These are phyloP conservation scores for Schizosaccharomyces versatilis DNA, from an alignment of 1,139 yeast species.

Conservation along the genomic window DNA sequence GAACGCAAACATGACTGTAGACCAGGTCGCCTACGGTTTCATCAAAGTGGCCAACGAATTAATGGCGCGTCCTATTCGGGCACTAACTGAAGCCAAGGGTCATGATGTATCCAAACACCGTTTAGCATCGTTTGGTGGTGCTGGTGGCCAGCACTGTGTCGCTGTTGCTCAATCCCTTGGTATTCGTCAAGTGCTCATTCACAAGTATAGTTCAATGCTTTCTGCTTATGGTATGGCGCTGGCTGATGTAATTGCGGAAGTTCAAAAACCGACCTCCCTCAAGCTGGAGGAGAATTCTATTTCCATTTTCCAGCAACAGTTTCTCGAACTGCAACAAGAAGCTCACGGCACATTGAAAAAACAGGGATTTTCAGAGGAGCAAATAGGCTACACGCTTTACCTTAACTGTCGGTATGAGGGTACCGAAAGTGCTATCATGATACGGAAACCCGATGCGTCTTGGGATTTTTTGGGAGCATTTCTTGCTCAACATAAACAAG, in stretches of 20 bases:
- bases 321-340: conserved; percentile 19
- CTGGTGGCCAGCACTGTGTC: conserved; percentile 35
- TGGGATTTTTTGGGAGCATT: conserved; percentile 23
- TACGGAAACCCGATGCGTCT: conserved; percentile 20
- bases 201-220: conserved; percentile 28
- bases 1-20: conserved; percentile 18
- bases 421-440: conserved; percentile 66
- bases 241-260: conserved; percentile 35
- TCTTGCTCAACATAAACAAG: conserved; percentile 32
- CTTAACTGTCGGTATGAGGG: conserved; percentile 68
- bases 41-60: conserved; percentile 29
- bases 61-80: conserved; percentile 31
- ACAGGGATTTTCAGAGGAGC: conserved; percentile 27
- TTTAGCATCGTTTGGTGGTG: conserved; percentile 32
- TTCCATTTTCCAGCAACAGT: conserved; percentile 19
- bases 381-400: conserved; percentile 32
- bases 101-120: conserved; percentile 23
- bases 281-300: conserved; percentile 17
- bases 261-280: conserved; percentile 29
- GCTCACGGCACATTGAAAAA: conserved; percentile 21
- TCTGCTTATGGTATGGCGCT: conserved; percentile 33
- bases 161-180: conserved; percentile 27
- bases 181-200: conserved; percentile 25
- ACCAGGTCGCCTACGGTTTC: conserved; percentile 29
- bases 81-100: conserved; percentile 33